These are phyloP conservation scores for Xylariaceae sp. DNA, from an alignment of 2,329 filamentous ascomycete genomes.

Conservation along the genomic window DNA sequence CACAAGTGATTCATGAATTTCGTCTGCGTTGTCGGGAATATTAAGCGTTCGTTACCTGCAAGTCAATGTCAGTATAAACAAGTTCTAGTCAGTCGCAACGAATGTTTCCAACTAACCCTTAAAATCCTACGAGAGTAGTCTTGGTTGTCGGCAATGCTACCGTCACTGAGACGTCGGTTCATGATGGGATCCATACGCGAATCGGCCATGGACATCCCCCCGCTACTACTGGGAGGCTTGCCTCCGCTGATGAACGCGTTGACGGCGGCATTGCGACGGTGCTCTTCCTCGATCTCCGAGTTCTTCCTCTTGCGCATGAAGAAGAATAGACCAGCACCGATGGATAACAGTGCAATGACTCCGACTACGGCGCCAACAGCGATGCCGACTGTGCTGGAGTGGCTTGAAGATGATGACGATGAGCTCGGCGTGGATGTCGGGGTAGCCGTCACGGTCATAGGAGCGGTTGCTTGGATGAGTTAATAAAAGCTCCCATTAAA, in stretches of 20 bases:
- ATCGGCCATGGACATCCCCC: conserved; percentile 70
- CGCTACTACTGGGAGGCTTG: conserved; percentile 60
- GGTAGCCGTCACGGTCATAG: conserved; percentile 17
- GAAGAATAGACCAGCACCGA: conserved; percentile 67
- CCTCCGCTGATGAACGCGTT: conserved; percentile 68
- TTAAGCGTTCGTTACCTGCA: conserved; percentile 35
- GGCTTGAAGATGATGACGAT: conserved; percentile 11
- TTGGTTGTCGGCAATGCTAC: conserved; percentile 94
- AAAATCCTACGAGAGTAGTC: conserved; percentile 96
- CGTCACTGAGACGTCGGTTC: conserved; percentile 82
- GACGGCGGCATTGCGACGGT: conserved; percentile 74
- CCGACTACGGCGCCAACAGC: conserved; percentile 85
- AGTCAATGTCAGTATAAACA: conserved; percentile 8
- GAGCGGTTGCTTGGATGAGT: neutral
- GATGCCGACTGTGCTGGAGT: conserved; percentile 74
- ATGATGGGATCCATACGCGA: conserved; percentile 83
- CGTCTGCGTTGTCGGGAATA: conserved; percentile 22
- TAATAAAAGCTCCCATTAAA: neutral
- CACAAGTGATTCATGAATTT: conserved; percentile 32
- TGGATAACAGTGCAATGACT: conserved; percentile 63
- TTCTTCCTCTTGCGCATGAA: conserved; percentile 72
- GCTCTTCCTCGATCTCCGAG: conserved; percentile 76
- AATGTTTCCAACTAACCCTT: conserved; percentile 59
- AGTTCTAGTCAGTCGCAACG: neutral
- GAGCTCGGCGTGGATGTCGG: conserved; percentile 13